phyloP scores from a whole-genome alignment of 2,329 filamentous ascomycete genomes.

The Orbilia blumenaviensis region DNA sequence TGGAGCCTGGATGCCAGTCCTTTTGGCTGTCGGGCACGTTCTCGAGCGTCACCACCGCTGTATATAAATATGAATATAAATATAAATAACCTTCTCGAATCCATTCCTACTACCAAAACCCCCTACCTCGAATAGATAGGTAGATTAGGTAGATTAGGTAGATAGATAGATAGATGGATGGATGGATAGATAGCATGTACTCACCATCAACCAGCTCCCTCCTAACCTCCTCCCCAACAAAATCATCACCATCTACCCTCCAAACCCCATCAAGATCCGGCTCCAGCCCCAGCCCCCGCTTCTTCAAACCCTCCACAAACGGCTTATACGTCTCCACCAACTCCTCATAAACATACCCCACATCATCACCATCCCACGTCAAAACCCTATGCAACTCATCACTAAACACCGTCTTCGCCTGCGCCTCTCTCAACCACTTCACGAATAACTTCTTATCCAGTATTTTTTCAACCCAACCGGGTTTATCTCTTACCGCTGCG shows the following conservation, averaged over 20 bases:
- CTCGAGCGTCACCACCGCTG: slow-evolving; percentile 65
- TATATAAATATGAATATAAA: neutral
- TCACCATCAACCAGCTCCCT: slow-evolving; percentile 34
- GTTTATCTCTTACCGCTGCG: slow-evolving; percentile 33
- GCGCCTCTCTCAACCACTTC: slow-evolving; percentile 46
- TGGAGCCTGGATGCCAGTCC: slow-evolving; percentile 71
- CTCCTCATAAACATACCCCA: slow-evolving; percentile 20
- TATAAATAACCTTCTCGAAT: too few relatives aligned
- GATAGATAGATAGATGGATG: neutral
- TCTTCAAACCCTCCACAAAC: slow-evolving; percentile 22
- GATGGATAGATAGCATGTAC: neutral
- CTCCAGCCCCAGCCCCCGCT: slow-evolving; percentile 10
- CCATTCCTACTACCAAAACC: too few relatives aligned
- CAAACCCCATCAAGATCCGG: slow-evolving; percentile 52
- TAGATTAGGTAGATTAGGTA: too few relatives aligned
- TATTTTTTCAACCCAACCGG: slow-evolving; percentile 42
- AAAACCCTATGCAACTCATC: neutral
- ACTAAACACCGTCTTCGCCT: neutral
- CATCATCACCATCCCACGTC: slow-evolving; percentile 25
- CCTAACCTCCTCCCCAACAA: slow-evolving; percentile 32
- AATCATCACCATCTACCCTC: slow-evolving; percentile 30
- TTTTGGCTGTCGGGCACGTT: slow-evolving; percentile 65
- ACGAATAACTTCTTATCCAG: slow-evolving; percentile 21
- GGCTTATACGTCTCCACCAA: slow-evolving; percentile 36
- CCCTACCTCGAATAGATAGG: too few relatives aligned